Evolutionary conservation across 495 filamentous ascomycete genomes (phyloP), one percentile per base, ranked within the genome.

Genomic region (Penicillium dipodomyicola): DNA sequence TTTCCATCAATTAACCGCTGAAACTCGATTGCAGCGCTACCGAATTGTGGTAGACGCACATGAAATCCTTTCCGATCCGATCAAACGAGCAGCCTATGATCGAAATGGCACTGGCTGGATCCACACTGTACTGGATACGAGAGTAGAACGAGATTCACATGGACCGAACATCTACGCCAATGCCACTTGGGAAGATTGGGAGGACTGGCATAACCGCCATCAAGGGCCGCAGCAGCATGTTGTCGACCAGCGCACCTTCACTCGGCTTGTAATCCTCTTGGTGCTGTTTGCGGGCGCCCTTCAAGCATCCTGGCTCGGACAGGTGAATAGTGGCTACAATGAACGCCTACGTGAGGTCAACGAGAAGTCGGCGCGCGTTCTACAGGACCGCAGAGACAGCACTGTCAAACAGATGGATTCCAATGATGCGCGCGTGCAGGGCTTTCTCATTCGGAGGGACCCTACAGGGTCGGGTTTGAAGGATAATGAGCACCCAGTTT

Each of bases 121-220:
- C 48, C 74, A 80, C 43, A 57, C 57, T 3, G 46, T 50, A 27
- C 53, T 52, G 17, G 64, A 65, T 23, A 41, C 47, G 15, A 49
- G 51, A 17, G 53, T 39, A 23, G 61, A 54, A 5, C 58, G 57
- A 67, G 76, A 55, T 45, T 67, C 56, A 44, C 73, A 54, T 63
- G 77, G 67, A 49, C 74, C 68, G 37, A 59, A 59, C 4, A 85
- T 93, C 22, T 85, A 83, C 65, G 76, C 78, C 56, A 97, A 97
- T 65, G 95, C 91, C 12, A 98, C 93, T 0, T 98, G 94, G 94
- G 94, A 98, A 66, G 95, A 98, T 67, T 98, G 95, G 94, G 92
- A 98, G 73, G 80, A 79, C 40, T 98, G 89, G 88, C 83, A 90
- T 62, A 75, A 83, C 22, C 76, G 83, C 40, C 72, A 80, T 41